phyloP scores from a whole-genome alignment of 2,329 filamentous ascomycete species.

The Arthrinium phaeospermum region DNA sequence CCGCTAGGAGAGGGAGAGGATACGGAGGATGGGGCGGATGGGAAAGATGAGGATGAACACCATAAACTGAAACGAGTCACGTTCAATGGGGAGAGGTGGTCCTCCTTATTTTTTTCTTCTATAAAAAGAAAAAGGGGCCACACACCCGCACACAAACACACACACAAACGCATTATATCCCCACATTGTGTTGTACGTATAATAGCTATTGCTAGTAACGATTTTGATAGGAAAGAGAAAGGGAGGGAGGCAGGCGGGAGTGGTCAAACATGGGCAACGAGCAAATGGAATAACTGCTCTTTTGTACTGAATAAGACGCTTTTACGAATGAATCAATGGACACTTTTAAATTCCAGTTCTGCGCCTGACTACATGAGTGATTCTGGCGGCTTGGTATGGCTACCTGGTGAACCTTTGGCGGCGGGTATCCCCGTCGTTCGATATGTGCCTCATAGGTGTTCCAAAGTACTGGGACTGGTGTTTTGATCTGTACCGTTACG shows the following conservation, averaged over 20 bases:
- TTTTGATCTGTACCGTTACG: no score
- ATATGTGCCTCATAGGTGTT: no score
- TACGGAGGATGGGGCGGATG: no score
- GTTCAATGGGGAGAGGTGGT: background rate
- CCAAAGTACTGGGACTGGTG: no score
- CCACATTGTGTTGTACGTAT: constrained; percentile 1
- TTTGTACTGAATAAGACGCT: constrained; percentile 19
- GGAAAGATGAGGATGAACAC: background rate
- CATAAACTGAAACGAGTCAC: background rate
- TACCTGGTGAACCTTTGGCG: no score
- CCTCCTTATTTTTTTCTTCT: background rate
- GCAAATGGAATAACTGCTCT: constrained; percentile 13
- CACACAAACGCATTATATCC: background rate
- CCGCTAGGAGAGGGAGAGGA: background rate
- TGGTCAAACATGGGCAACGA: constrained; percentile 4
- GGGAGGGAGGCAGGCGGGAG: background rate
- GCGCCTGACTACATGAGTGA: background rate
- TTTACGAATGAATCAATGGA: constrained; percentile 19
- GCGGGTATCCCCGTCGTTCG: no score
- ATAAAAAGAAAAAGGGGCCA: background rate
- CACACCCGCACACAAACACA: background rate
- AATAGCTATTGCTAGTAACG: constrained; percentile 18
- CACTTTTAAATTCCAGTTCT: background rate
- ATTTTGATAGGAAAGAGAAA: background rate
- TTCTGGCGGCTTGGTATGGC: background rate